A percentile compares a stretch with the other conserved stretches of the same genome.
phyloP scores from a whole-genome alignment of 164 flowering plant genomes.

The Vitis riparia region DNA sequence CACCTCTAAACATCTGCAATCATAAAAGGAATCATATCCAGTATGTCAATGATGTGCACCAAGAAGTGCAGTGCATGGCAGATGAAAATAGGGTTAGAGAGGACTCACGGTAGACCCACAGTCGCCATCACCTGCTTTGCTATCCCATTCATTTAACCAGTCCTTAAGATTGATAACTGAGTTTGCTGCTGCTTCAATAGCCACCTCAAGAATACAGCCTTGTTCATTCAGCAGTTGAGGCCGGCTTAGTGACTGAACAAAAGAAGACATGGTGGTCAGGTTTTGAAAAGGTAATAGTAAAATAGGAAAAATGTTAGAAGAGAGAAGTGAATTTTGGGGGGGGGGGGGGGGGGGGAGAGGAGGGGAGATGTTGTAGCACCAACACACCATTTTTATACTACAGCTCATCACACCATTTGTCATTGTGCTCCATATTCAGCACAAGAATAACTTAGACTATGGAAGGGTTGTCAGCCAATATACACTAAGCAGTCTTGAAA shows the following conservation, averaged over 20 bases:
- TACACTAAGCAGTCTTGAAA: too few species aligned
- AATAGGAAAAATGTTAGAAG: neutral
- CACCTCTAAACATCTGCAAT: slow-evolving; percentile 86
- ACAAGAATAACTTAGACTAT: too few species aligned
- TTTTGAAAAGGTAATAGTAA: neutral
- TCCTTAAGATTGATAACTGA: slow-evolving; percentile 66
- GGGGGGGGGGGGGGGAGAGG: too few species aligned
- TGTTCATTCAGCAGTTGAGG: slow-evolving; percentile 59
- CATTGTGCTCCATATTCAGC: too few species aligned
- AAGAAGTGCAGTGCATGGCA: neutral
- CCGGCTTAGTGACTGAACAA: slow-evolving; percentile 45
- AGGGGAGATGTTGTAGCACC: too few species aligned
- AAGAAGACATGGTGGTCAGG: slow-evolving; percentile 6
- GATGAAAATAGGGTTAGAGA: neutral
- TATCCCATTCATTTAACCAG: slow-evolving; percentile 83
- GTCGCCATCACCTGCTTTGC: slow-evolving; percentile 94
- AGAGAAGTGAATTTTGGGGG: neutral
- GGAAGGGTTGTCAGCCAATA: too few species aligned
- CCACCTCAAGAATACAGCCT: slow-evolving; percentile 72
- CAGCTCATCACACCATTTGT: too few species aligned
- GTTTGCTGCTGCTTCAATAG: slow-evolving; percentile 83
- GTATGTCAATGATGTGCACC: slow-evolving; percentile 8
- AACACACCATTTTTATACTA: too few species aligned
- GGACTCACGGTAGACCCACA: slow-evolving; percentile 93
- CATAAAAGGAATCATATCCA: slow-evolving; percentile 15